Evolutionary conservation across 2,329 filamentous ascomycete genomes (phyloP).

Genomic region (Phoma sp.): DNA sequence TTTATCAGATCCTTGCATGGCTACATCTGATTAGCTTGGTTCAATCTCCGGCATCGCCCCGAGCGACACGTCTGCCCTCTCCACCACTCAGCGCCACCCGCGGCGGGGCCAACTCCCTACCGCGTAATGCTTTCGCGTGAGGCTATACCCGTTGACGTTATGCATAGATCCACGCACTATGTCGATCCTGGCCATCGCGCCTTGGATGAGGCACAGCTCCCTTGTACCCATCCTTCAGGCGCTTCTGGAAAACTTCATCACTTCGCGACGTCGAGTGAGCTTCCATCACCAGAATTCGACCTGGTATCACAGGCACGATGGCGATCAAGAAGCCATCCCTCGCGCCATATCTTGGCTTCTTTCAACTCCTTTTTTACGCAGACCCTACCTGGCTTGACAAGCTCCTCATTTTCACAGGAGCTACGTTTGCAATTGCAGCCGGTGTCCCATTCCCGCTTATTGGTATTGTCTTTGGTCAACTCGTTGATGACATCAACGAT

Average conservation of each 20-base stretch:
- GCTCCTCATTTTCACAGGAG: constrained; percentile 47
- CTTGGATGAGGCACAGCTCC: constrained; percentile 30
- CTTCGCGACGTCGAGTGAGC: constrained; percentile 21
- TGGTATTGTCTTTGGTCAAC: constrained; percentile 68
- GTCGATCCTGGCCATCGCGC: constrained; percentile 32
- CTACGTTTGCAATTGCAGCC: constrained; percentile 60
- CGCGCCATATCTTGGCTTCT: constrained; percentile 40
- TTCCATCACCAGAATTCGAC: constrained; percentile 17
- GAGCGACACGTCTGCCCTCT: constrained; percentile 17
- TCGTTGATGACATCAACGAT: constrained; percentile 66
- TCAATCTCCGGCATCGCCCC: constrained; percentile 20
- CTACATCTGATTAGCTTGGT: constrained; percentile 28
- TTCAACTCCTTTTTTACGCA: constrained; percentile 45
- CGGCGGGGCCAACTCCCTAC: constrained; percentile 16
- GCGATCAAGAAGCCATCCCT: constrained; percentile 34
- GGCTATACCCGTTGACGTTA: constrained; percentile 22
- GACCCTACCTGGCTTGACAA: constrained; percentile 47
- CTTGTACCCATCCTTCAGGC: constrained; percentile 23
- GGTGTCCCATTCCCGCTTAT: constrained; percentile 69
- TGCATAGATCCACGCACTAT: constrained; percentile 26
- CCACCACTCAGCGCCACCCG: constrained; percentile 18
- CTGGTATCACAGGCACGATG: constrained; percentile 31
- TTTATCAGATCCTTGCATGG: constrained; percentile 37
- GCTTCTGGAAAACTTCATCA: constrained; percentile 29
- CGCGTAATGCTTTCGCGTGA: constrained; percentile 26